Evolutionary conservation across 1,139 yeast genomes (phyloP).

Genomic region (Debaryomyces nepalensis): DNA sequence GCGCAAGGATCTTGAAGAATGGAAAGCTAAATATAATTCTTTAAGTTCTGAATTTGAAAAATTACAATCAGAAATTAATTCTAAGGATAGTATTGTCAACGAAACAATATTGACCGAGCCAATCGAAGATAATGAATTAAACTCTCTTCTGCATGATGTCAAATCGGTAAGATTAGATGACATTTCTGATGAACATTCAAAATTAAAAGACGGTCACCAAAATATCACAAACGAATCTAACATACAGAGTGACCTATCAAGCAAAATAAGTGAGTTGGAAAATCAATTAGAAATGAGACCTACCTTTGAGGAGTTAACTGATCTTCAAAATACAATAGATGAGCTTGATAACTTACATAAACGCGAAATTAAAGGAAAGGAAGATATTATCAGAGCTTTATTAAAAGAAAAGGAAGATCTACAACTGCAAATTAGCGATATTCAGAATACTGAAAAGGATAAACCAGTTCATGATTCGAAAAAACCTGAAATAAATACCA

Average conservation of each 20-base stretch:
- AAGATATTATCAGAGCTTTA: conserved; percentile 31
- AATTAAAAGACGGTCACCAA: conserved; percentile 10
- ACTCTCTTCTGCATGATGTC: conserved; percentile 1
- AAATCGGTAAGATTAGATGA: neutral
- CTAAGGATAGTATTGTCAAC: conserved; percentile 1
- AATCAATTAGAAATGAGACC: conserved; percentile 37
- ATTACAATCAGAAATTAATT: conserved; percentile 20
- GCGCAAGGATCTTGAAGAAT: conserved; percentile 7
- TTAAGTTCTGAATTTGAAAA: conserved; percentile 10
- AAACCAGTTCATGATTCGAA: conserved; percentile 14
- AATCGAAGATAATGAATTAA: neutral
- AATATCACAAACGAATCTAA: conserved; percentile 16
- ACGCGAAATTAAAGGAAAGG: conserved; percentile 35
- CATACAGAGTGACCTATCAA: conserved; percentile 13
- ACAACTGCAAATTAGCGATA: conserved; percentile 22
- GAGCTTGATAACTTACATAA: conserved; percentile 38
- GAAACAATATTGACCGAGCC: neutral
- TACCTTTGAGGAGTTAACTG: conserved; percentile 36
- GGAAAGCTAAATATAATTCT: neutral
- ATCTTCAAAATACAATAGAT: conserved; percentile 35
- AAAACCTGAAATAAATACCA: conserved; percentile 20
- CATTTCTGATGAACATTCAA: neutral
- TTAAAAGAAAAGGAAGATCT: conserved; percentile 26
- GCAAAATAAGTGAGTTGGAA: conserved; percentile 27
- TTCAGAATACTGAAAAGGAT: conserved; percentile 6